Base-by-base conservation (phyloP, 2,329 filamentous ascomycete genomes). In the Fusarium sp. region DNA sequence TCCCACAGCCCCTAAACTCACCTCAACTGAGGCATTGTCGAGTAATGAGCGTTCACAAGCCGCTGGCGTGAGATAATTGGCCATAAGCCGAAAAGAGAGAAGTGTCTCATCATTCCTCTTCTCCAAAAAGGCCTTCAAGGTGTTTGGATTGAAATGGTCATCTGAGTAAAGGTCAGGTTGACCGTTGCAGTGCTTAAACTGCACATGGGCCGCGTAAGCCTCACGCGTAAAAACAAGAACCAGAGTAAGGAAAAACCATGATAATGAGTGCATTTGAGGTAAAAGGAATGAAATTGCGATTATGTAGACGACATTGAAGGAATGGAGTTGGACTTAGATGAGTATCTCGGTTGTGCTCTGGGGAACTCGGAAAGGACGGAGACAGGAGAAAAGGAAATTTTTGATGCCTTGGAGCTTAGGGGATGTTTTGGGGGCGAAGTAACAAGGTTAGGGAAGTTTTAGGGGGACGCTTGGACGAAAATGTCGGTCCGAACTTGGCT, bases 1-100 rank as follows among this genome's bases (percentile, higher is more conserved):
- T 18, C 71, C 70, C 2, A 75, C 45, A 8, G 70, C 53, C 4
- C 55, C 51, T 32, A 75, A 51, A n/a, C 42, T 67, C 44, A 75
- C 30, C 16, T 63, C 51, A 1, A 59, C 16, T 5, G 73, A 70
- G 12, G 46, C 60, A 38, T 71, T 61, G 8, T 63, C 64, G 14
- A 59, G 24, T 4, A 54, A 25, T 7, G 53, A 51, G 4, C 24
- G 20, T 8, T 61, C 45, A 49, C 73, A 75, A 6, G 62, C 50
- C 1, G 20, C 27, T 1, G 49, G 7, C 1, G 58, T 62, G 6
- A 18, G 38, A 15, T 64, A 74, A 2, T 46, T 5, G 2, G 59
- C 60, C 0, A 1, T 0, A 0, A 70, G n/a, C 0, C 0, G 4
- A 15, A 75, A 42, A 16, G 7, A 40, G 5, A 75, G 51, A 6